Evolutionary conservation across 495 filamentous ascomycete species (phyloP).

Genomic region (Tuber melanosporum): DNA sequence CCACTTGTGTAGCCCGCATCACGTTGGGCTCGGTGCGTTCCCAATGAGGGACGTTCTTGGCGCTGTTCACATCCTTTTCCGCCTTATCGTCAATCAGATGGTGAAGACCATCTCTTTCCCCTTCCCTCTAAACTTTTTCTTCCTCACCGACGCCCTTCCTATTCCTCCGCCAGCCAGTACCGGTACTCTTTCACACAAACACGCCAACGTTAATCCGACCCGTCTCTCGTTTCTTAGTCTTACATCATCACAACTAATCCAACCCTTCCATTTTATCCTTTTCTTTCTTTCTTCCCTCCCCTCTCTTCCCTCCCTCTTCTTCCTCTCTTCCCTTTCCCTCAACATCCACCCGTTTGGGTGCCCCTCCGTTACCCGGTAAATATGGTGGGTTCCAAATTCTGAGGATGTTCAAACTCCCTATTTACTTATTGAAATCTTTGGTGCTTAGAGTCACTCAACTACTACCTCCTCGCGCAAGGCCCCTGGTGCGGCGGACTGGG

Average conservation of each 20-base stretch:
- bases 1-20: neutral
- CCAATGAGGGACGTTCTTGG: neutral
- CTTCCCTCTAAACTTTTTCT: neutral
- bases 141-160: slow-evolving; percentile 33
- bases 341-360: slow-evolving; percentile 15
- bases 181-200: neutral
- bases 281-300: slow-evolving; percentile 21
- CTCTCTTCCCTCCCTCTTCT: slow-evolving; percentile 7
- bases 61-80: neutral
- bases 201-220: neutral
- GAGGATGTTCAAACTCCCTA: slow-evolving; percentile 11
- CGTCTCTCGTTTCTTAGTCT: neutral
- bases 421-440: slow-evolving; percentile 24
- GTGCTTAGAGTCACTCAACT: slow-evolving; percentile 26
- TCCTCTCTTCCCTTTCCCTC: neutral
- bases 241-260: neutral
- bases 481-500: slow-evolving; percentile 51
- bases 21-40: neutral
- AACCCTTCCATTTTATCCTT: slow-evolving; percentile 16
- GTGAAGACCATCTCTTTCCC: neutral
- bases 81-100: neutral
- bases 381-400: slow-evolving; percentile 25
- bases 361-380: slow-evolving; percentile 19
- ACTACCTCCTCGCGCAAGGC: slow-evolving; percentile 31
- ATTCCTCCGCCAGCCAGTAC: slow-evolving; percentile 8